phyloP scores from a whole-genome alignment of 1,139 yeast species.

The Trichomonascaceae sp. region DNA sequence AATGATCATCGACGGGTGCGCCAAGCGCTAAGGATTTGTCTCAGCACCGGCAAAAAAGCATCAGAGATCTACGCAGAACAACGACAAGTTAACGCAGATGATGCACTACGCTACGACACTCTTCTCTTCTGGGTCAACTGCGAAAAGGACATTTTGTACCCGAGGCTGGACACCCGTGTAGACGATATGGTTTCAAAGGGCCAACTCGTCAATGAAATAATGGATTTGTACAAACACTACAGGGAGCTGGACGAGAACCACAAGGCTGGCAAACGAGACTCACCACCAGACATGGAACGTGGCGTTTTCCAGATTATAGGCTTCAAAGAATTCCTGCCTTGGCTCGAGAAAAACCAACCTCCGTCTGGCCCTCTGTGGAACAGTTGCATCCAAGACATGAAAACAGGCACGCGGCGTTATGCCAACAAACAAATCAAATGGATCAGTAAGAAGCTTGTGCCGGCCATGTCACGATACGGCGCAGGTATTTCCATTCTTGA shows the following conservation, averaged over 20 bases:
- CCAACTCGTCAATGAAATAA: constrained; percentile 46
- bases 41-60: neutral
- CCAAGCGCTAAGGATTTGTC: constrained; percentile 12
- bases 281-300: neutral
- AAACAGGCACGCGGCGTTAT: constrained; percentile 69
- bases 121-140: constrained; percentile 78
- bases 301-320: constrained; percentile 97
- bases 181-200: constrained; percentile 68
- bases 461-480: constrained; percentile 31
- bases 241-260: constrained; percentile 5
- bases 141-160: constrained; percentile 43
- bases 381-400: constrained; percentile 61
- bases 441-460: constrained; percentile 62
- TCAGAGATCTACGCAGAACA: neutral
- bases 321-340: constrained; percentile 82
- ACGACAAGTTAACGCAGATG: constrained; percentile 20
- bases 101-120: constrained; percentile 44
- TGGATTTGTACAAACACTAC: constrained; percentile 32
- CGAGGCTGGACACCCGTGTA: constrained; percentile 63
- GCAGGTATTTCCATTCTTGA: constrained; percentile 58
- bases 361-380: too few relatives aligned
- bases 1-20: constrained; percentile 18
- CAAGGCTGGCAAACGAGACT: constrained; percentile 24
- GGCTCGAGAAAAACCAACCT: constrained; percentile 32
- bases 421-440: constrained; percentile 89